Base-by-base conservation (phyloP, 352 stramenopile species). In the Phytophthora ohioensis region DNA sequence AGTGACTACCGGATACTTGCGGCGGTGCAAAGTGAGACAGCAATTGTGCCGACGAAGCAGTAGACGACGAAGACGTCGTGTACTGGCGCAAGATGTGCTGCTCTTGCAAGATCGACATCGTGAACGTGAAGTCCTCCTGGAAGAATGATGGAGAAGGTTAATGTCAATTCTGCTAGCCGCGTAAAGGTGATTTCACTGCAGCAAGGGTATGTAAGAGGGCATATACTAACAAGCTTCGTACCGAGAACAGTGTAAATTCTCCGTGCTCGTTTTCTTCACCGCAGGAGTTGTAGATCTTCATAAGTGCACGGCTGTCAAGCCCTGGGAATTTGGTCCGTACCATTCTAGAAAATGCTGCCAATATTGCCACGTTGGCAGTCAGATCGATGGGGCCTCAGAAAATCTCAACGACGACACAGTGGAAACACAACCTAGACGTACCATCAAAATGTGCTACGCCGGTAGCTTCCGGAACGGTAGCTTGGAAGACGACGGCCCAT, bases 231-330 rank as follows among this genome's bases (percentile, higher is more conserved):
- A 64, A 59, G 32, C 9, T 58, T 68, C 81, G 48, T 79, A 91
- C 86, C 57, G 77, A 78, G 17, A 81, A 69, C 45, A 95, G 66
- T 45, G 74, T 78, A 36, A 91, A 90, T 17, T 94, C 85, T n/a
- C 85, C 87, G 7, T 92, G 66, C 13, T 94, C 85, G 51, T 93
- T 96, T 58, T 94, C 88, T 81, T 96, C 85, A 6, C 85, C 86
- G 32, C 83, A 93, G 36, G 82, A 73, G 56, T 93, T 86, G 52
- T 89, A 94, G 11, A 90, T 73, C 34, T 92, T 91, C 59, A 90
- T 72, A 32, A 96, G 73, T 1, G 53, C 69, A 13, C 80, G 81
- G 32, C 81, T 73, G 34, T 92, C 81, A 41, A 91, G 46, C 8
- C 51, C n/a, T 27, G 75, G 64, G 7, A 93, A 57, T 53, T 91